phyloP scores from a whole-genome alignment of 2,329 filamentous ascomycete species.

The Pseudogymnoascus sp. region DNA sequence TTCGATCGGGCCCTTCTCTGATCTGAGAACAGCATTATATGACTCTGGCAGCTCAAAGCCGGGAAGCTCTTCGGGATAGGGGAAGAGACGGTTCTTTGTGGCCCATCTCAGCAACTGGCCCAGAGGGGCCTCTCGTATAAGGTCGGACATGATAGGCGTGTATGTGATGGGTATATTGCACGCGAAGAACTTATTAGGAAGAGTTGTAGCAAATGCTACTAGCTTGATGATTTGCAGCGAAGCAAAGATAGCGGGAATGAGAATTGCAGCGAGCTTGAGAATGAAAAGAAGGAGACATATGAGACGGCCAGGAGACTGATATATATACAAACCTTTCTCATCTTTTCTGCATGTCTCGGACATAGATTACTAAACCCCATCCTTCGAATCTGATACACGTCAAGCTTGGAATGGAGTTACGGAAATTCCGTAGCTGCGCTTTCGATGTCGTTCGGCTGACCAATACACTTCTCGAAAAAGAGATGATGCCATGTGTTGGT shows the following conservation, averaged over 20 bases:
- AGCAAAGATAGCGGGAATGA: neutral
- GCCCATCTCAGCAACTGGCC: slow-evolving; percentile 50
- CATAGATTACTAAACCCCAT: neutral
- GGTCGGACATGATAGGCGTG: slow-evolving; percentile 13
- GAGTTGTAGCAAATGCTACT: neutral
- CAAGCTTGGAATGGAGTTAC: neutral
- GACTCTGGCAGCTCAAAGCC: slow-evolving; percentile 43
- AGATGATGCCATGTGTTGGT: neutral
- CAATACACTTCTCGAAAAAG: neutral
- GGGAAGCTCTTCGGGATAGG: slow-evolving; percentile 51
- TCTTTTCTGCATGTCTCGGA: neutral
- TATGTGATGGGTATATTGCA: neutral
- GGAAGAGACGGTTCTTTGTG: slow-evolving; percentile 43
- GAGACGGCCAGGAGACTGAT: neutral
- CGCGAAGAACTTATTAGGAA: neutral
- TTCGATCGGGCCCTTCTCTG: slow-evolving; percentile 9
- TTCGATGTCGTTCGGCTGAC: slow-evolving; percentile 1
- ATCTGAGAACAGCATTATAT: slow-evolving; percentile 29
- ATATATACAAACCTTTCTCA: neutral
- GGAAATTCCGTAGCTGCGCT: neutral
- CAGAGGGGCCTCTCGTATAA: slow-evolving; percentile 48
- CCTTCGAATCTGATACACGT: neutral
- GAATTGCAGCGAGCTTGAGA: neutral
- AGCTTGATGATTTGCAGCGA: neutral
- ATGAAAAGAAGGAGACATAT: neutral